Evolutionary conservation across 805 yeast genomes (phyloP).

Genomic region (Ogataea kodamae): DNA sequence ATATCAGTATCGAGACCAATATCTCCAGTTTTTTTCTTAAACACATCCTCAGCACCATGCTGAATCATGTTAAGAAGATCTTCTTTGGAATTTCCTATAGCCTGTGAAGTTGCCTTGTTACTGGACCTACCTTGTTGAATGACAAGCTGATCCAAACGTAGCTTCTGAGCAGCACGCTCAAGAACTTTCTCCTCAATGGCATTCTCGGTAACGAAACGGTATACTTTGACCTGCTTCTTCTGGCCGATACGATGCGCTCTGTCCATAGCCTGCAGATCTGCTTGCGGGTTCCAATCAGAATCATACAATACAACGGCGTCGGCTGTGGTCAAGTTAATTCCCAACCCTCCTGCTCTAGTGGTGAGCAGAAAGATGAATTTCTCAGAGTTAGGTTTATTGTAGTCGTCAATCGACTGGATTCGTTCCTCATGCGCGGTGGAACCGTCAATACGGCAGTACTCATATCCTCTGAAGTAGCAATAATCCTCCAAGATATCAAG

Average conservation of each 20-base stretch:
- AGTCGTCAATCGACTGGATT: conserved; percentile 87
- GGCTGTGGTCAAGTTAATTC: conserved; percentile 89
- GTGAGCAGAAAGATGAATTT: conserved; percentile 84
- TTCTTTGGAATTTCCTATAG: conserved; percentile 64
- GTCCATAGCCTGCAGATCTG: conserved; percentile 97
- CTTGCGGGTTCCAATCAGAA: conserved; percentile 98
- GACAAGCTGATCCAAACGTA: conserved; percentile 88
- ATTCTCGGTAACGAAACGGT: conserved; percentile 88
- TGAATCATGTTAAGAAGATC: conserved; percentile 94
- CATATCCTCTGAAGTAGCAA: conserved; percentile 76
- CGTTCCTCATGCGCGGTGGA: conserved; percentile 91
- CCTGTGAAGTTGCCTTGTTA: conserved; percentile 38
- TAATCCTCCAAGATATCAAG: conserved; percentile 90
- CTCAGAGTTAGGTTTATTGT: conserved; percentile 74
- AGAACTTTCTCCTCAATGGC: conserved; percentile 95
- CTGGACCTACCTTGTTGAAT: conserved; percentile 84
- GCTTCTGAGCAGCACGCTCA: conserved; percentile 92
- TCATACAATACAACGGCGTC: conserved; percentile 86
- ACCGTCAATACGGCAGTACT: conserved; percentile 92
- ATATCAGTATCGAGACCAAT: conserved; percentile 60
- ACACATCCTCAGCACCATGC: conserved; percentile 89
- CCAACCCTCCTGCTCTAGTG: conserved; percentile 96
- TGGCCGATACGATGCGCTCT: conserved; percentile 97
- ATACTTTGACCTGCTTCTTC: conserved; percentile 91
- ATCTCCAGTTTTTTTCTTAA: conserved; percentile 43